Conservation (phyloP, 441 rosid genomes). For the Gossypium davidsonii region DNA sequence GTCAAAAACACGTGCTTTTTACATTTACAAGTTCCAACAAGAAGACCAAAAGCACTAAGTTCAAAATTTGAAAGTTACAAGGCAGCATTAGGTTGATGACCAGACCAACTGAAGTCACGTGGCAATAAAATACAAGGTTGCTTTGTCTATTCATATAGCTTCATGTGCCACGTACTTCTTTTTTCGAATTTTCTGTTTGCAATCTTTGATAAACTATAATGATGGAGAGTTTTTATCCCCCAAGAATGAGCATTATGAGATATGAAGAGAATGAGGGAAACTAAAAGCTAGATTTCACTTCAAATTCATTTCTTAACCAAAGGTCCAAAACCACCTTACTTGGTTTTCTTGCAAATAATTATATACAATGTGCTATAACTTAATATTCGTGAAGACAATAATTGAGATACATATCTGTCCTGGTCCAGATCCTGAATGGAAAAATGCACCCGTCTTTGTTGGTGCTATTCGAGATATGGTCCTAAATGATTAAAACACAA, state of each 20-base stretch:
- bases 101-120: not conserved
- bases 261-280: not conserved
- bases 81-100: not conserved
- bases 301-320: not conserved
- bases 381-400: too few species aligned
- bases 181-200: not conserved
- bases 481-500: too few species aligned
- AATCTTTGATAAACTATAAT: not conserved
- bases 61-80: not conserved
- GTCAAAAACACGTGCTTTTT: not conserved
- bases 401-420: too few species aligned
- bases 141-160: not conserved
- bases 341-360: too few species aligned
- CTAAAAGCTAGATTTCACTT: not conserved
- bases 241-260: not conserved
- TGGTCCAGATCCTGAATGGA: too few species aligned
- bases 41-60: not conserved
- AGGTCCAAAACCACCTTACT: too few species aligned
- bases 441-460: too few species aligned
- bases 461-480: too few species aligned
- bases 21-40: not conserved
- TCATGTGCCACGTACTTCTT: not conserved
- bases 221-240: not conserved
- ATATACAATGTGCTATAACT: too few species aligned
- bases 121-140: not conserved